Evolutionary conservation across 257 asterid species (phyloP).

Genomic region (Orobanche coerulescens): DNA sequence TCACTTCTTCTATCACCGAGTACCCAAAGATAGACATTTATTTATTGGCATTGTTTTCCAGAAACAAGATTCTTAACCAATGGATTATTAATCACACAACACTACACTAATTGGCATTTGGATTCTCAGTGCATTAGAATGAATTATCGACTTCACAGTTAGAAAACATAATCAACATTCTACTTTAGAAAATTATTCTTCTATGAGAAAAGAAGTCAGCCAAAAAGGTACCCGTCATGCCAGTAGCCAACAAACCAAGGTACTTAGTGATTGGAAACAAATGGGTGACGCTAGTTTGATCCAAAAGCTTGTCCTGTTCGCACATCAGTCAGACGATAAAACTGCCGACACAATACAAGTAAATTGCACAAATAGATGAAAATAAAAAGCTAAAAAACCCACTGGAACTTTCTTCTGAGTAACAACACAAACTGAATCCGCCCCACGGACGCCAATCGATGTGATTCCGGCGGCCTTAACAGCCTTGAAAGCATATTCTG

Average conservation of each 20-base stretch:
- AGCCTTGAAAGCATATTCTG: slow-evolving; percentile 74
- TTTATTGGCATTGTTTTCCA: not conserved
- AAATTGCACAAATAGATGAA: not conserved
- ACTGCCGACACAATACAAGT: not conserved
- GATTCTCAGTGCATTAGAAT: not conserved
- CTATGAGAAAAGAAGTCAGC: not conserved
- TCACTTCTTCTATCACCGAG: not conserved
- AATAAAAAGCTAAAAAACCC: slow-evolving; percentile 14
- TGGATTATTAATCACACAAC: not conserved
- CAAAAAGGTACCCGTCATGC: slow-evolving; percentile 66
- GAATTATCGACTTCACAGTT: too few species aligned
- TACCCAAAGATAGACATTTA: not conserved
- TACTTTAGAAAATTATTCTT: not conserved
- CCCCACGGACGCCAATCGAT: slow-evolving; percentile 93
- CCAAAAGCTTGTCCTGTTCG: slow-evolving; percentile 93
- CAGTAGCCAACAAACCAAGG: slow-evolving; percentile 89
- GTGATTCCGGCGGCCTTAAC: slow-evolving; percentile 92
- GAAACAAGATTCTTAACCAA: not conserved
- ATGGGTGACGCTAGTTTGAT: slow-evolving; percentile 90
- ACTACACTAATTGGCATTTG: too few species aligned
- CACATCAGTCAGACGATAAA: slow-evolving; percentile 15
- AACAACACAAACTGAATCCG: slow-evolving; percentile 93
- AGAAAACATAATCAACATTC: not conserved
- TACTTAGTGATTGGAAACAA: slow-evolving; percentile 74
- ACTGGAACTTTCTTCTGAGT: slow-evolving; percentile 99